Percentiles rank a stretch among this genome's conserved stretches.
Conservation (phyloP, 2,329 filamentous ascomycete species). For the Diplodia intermedia region DNA sequence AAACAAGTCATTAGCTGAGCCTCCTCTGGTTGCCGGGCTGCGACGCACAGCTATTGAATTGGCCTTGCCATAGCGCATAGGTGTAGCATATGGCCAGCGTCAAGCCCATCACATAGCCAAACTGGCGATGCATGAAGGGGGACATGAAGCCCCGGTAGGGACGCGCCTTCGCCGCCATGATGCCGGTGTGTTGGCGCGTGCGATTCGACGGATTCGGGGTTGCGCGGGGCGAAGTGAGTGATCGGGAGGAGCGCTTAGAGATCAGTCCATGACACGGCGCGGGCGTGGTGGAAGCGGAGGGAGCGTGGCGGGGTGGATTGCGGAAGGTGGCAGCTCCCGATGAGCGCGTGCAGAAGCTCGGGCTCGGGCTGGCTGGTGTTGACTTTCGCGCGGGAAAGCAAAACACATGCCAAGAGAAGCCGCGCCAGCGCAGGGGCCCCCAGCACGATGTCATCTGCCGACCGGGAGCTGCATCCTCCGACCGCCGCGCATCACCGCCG, state of each 20-base stretch:
- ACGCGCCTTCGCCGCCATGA: conserved; percentile 51
- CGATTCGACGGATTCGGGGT: conserved; percentile 51
- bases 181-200: conserved; percentile 29
- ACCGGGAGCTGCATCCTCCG: conserved; percentile 3
- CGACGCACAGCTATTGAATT: conserved; percentile 68
- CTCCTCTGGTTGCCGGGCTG: not conserved
- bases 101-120: conserved; percentile 76
- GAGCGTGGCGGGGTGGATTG: not conserved
- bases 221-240: conserved; percentile 31
- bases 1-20: conserved; percentile 34
- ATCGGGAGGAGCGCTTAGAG: not conserved
- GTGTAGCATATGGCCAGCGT: conserved; percentile 75
- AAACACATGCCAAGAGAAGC: conserved; percentile 27
- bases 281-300: not conserved
- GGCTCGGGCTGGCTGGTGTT: conserved; percentile 29
- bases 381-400: conserved; percentile 31
- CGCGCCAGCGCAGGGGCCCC: conserved; percentile 4
- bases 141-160: conserved; percentile 91
- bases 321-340: not conserved
- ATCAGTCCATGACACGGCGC: conserved; percentile 29
- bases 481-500: conserved; percentile 28
- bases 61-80: conserved; percentile 72
- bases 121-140: conserved; percentile 84
- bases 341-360: conserved; percentile 3
- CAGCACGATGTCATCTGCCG: conserved; percentile 27